Base-by-base conservation (phyloP, 2,329 filamentous ascomycete species). In the Bipolaris sorokiniana region DNA sequence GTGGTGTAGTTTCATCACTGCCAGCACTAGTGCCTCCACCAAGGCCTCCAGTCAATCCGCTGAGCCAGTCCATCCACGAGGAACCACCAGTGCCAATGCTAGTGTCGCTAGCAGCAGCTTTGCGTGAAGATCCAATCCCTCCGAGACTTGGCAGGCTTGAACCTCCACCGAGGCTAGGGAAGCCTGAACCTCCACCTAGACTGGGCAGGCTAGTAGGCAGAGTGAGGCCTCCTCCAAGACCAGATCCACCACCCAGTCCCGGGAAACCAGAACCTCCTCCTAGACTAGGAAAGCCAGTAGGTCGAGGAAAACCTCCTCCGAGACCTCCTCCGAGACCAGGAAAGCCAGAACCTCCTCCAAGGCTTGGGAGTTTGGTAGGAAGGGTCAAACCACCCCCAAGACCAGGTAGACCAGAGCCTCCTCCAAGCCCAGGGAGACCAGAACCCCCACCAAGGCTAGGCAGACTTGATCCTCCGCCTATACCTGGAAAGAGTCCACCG, bases 401-500 rank as follows among this genome's bases (percentile, higher is more conserved):
- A n/a, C n/a, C n/a, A n/a, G n/a, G n/a, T n/a, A n/a, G n/a, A n/a
- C 26, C 44, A 22, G 34, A 28, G 11, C 31, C 28, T 26, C 51
- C 31, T 15, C 44, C 38, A 18, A 50, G 23, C 3, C 52, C 31
- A 11, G 42, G 38, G 5, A 41, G 38, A 22, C 38, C 38, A 20
- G 18, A 11, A 3, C 41, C 45, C n/a, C 51, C 42, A 20, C 51
- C 34, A 5, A 36, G 13, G n/a, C 51, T 34, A 26, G 51, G 33
- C n/a, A 47, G n/a, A 15, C 52, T 28, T 11, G 38, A 22, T n/a
- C 46, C 38, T 16, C 52, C 52, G 16, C 46, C 52, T 3, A 54
- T 31, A 5, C 52, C 26, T 9, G 47, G 52, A 5, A 51, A 47
- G 13, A 23, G 20, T 9, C 38, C 38, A 15, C 42, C 26, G 3